Base-by-base conservation (phyloP, 805 yeast species). In the Zygoascus biomembranicola region DNA sequence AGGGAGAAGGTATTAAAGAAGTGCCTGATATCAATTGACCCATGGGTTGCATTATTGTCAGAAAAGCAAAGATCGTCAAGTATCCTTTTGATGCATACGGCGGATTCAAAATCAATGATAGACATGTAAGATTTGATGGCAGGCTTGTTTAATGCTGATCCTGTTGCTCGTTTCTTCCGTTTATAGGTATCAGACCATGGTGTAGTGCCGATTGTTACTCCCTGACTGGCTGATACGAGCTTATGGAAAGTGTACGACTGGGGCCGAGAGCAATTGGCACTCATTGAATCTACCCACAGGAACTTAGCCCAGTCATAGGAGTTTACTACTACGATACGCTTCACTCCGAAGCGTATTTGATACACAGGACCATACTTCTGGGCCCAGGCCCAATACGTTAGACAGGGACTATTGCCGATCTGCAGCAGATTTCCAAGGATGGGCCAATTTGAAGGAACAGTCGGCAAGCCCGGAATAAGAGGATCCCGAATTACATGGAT, bases 201-300 rank as follows among this genome's bases (percentile, higher is more conserved):
- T 5, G 76, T 70, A 2, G 76, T 72, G 8, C 76, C 76, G 41
- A 72, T 72, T 1, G 76, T 73, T 43, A 69, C 67, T 2, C 76
- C 75, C 57, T 59, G 73, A 49, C 58, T 69, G 32, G 59, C 85
- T 75, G 44, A 85, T 71, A 67, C 69, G 19, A 85, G 73, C 18
- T 73, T 69, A 67, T 87, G 94, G 67, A 87, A 86, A 1, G 90
- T 84, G 65, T 78, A 79, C 52, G 77, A 71, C 19, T 74, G 66
- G 0, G 94, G 94, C 43, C 95, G 70, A 1, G 92, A 85, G 59
- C 80, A 82, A 55, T 78, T 79, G 2, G 82, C 77, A 35, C 71
- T 64, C 8, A 81, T 69, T 57, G 73, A 72, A 31, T 66, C 66
- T 28, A 76, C 65, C 86, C 87, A 84, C 2, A 86, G 66, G 23